phyloP scores from a whole-genome alignment of 768 basidiomycete species.

The Podaxis rugospora region DNA sequence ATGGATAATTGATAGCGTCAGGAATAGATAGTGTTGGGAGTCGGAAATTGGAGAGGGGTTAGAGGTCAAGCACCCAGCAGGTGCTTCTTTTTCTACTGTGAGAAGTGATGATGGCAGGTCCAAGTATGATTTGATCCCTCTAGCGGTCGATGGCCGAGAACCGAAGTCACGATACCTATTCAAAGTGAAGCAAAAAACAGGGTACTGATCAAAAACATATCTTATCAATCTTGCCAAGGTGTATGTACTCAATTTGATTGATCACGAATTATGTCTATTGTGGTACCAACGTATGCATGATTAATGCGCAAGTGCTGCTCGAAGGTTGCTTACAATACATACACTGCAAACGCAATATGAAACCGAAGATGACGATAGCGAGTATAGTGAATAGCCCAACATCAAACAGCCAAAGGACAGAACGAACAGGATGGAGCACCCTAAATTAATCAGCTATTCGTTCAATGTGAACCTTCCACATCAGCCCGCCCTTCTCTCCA shows the following conservation, averaged over 20 bases:
- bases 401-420: not conserved
- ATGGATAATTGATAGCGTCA: not conserved
- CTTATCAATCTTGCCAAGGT: not conserved
- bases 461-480: conserved; percentile 70
- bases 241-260: not conserved
- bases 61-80: not conserved
- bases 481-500: conserved; percentile 63
- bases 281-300: not conserved
- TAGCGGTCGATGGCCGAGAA: not conserved
- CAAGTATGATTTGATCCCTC: not conserved
- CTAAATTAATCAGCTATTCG: conserved; percentile 24
- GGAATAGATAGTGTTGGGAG: not conserved
- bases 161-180: conserved; percentile 1
- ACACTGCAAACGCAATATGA: not conserved
- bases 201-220: conserved; percentile 5
- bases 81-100: not conserved
- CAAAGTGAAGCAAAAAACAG: not conserved
- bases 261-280: not conserved
- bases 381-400: not conserved
- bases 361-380: not conserved
- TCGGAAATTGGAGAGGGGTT: not conserved
- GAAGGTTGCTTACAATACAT: not conserved
- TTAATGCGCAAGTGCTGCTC: not conserved
- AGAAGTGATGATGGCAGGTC: not conserved
- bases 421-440: not conserved